Percentiles rank a stretch among this genome's conserved stretches.
These are phyloP conservation scores for Mycosphaerella sp. DNA, from an alignment of 2,329 filamentous ascomycete species.

Conservation along the genomic window DNA sequence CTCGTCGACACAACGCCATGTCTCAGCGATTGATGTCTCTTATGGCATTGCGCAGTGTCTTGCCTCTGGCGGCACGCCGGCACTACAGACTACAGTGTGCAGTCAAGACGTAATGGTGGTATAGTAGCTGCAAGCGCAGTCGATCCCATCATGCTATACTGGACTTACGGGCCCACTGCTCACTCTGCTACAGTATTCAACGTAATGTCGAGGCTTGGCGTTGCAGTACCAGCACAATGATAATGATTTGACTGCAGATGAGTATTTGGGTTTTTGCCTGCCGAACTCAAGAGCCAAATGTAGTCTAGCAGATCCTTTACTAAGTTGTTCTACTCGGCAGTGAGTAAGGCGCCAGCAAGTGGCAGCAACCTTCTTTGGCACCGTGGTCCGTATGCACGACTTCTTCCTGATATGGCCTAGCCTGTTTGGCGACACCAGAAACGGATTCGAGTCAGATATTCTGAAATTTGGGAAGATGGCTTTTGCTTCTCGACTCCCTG, in stretches of 20 bases:
- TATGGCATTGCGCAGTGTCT: not conserved
- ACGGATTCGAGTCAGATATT: not conserved
- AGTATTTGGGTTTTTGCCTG: conserved; percentile 6
- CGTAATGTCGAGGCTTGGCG: conserved; percentile 1
- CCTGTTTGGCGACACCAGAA: not conserved
- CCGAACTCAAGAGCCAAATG: conserved; percentile 3
- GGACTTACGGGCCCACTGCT: not conserved
- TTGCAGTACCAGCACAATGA: not conserved
- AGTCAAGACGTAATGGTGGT: not conserved
- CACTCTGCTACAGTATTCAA: not conserved
- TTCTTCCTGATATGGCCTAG: conserved; percentile 1
- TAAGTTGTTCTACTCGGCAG: not conserved
- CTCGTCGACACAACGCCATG: too few species aligned
- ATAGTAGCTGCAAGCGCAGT: not conserved
- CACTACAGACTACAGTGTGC: too few species aligned
- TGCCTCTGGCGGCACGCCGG: not conserved
- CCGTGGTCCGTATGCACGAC: not conserved
- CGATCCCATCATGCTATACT: not conserved
- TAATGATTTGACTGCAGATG: not conserved
- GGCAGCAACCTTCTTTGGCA: not conserved
- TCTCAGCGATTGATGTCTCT: too few species aligned
- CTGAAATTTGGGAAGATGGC: conserved; percentile 6
- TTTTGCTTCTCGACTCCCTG: conserved; percentile 14
- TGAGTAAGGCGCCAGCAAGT: conserved; percentile 4
- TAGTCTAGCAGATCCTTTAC: not conserved